These are phyloP conservation scores for Phytophthora agathidicida DNA, from an alignment of 352 stramenopile species.

Conservation along the genomic window DNA sequence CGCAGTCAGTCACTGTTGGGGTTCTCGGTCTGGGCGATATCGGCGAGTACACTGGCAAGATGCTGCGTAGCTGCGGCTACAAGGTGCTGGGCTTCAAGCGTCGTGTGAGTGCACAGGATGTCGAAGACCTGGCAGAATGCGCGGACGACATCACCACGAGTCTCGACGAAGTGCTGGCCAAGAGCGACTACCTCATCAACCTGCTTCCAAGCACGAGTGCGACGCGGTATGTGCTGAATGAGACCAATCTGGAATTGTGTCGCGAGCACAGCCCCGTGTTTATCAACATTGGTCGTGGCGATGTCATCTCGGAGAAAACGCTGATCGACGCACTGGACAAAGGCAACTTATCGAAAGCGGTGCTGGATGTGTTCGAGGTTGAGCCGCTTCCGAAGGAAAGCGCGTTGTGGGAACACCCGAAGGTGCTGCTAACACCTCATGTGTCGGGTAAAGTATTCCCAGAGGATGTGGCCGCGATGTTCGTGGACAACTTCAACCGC, in stretches of 20 bases:
- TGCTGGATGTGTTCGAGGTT: constrained; percentile 71
- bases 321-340: constrained; percentile 73
- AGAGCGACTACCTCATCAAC: constrained; percentile 83
- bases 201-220: constrained; percentile 79
- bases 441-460: constrained; percentile 78
- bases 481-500: constrained; percentile 63
- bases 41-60: constrained; percentile 50
- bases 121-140: constrained; percentile 24
- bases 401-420: constrained; percentile 62
- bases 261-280: constrained; percentile 66
- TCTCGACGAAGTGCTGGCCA: constrained; percentile 49
- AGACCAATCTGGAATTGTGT: constrained; percentile 51
- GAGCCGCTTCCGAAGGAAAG: constrained; percentile 60
- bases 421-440: constrained; percentile 83
- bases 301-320: constrained; percentile 69
- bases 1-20: constrained; percentile 46
- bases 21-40: constrained; percentile 61
- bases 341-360: constrained; percentile 57
- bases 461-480: constrained; percentile 78
- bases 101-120: constrained; percentile 22
- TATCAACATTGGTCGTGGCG: constrained; percentile 88
- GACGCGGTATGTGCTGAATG: constrained; percentile 69
- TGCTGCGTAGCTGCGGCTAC: constrained; percentile 52
- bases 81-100: constrained; percentile 65
- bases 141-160: constrained; percentile 50